A percentile compares a stretch with the other conserved stretches of the same genome.
Evolutionary conservation across 2,329 filamentous ascomycete species (phyloP).

Genomic region (Didymellaceae sp.): DNA sequence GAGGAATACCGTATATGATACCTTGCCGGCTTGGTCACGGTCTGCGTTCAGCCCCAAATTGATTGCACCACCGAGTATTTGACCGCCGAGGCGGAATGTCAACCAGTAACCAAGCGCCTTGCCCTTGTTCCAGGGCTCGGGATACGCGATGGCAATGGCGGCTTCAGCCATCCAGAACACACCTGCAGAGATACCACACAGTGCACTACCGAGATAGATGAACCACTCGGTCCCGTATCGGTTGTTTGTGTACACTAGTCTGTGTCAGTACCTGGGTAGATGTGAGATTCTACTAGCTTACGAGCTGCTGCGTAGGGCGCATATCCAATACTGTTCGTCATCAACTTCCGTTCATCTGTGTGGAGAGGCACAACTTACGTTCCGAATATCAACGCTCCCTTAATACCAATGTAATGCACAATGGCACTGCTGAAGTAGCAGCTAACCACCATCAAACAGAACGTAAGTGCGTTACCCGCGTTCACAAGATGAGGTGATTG

Average conservation of each 20-base stretch:
- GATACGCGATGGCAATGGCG: conserved; percentile 74
- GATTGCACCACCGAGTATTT: conserved; percentile 75
- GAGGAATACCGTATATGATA: conserved; percentile 72
- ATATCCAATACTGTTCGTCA: conserved; percentile 63
- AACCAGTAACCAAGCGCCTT: conserved; percentile 70
- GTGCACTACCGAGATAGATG: conserved; percentile 69
- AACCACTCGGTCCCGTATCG: conserved; percentile 73
- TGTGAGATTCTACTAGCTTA: too few species aligned
- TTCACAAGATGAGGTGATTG: conserved; percentile 72
- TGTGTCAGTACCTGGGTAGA: background rate
- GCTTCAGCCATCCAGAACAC: conserved; percentile 80
- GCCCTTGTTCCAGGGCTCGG: conserved; percentile 63
- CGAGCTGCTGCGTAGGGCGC: conserved; percentile 71
- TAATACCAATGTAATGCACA: conserved; percentile 73
- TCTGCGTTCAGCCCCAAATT: conserved; percentile 71
- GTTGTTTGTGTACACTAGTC: conserved; percentile 68
- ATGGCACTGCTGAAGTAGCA: conserved; percentile 70
- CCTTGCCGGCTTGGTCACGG: conserved; percentile 64
- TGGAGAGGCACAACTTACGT: conserved; percentile 54
- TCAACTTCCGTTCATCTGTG: background rate
- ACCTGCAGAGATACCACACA: conserved; percentile 73
- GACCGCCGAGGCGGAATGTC: conserved; percentile 65
- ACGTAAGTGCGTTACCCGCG: conserved; percentile 73
- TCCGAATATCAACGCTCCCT: conserved; percentile 72
- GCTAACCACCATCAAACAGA: conserved; percentile 74